These are phyloP conservation scores for Fonsecaea pedrosoi DNA, from an alignment of 2,329 filamentous ascomycete genomes.

Conservation along the genomic window DNA sequence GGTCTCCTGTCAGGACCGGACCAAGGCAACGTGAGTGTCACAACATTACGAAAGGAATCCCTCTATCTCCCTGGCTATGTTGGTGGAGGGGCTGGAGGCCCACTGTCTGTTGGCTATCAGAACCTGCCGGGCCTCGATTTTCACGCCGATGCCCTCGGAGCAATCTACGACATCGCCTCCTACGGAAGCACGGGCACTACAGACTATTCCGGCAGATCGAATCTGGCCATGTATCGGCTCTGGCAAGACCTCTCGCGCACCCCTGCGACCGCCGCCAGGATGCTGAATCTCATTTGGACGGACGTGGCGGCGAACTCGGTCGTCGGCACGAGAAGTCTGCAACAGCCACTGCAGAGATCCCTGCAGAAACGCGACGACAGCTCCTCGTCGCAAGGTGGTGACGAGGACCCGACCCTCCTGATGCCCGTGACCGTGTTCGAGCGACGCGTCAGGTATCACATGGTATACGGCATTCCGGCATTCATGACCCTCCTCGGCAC, in stretches of 20 bases:
- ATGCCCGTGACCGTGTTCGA: constrained; percentile 42
- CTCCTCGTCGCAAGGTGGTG: background rate
- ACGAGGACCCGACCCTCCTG: background rate
- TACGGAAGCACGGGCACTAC: background rate
- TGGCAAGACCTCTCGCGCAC: constrained; percentile 50
- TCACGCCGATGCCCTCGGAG: background rate
- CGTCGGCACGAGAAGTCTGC: constrained; percentile 43
- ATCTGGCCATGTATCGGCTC: constrained; percentile 47
- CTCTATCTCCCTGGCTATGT: constrained; percentile 40
- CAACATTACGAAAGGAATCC: constrained; percentile 41
- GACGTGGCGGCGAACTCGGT: constrained; percentile 52
- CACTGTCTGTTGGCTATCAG: constrained; percentile 31
- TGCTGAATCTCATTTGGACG: constrained; percentile 55
- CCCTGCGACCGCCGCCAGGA: constrained; percentile 42
- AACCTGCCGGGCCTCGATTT: constrained; percentile 6
- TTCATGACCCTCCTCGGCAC: constrained; percentile 47
- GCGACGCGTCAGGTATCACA: constrained; percentile 44
- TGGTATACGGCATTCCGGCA: constrained; percentile 46
- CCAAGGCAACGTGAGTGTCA: constrained; percentile 43
- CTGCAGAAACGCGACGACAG: constrained; percentile 12
- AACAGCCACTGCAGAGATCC: constrained; percentile 20
- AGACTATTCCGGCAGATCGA: constrained; percentile 44
- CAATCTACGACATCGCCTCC: background rate
- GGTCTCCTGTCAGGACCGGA: constrained; percentile 47
- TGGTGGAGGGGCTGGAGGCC: background rate